These are phyloP conservation scores for Malassezia vespertilionis DNA, from an alignment of 1,284 basidiomycete species.

Conservation along the genomic window DNA sequence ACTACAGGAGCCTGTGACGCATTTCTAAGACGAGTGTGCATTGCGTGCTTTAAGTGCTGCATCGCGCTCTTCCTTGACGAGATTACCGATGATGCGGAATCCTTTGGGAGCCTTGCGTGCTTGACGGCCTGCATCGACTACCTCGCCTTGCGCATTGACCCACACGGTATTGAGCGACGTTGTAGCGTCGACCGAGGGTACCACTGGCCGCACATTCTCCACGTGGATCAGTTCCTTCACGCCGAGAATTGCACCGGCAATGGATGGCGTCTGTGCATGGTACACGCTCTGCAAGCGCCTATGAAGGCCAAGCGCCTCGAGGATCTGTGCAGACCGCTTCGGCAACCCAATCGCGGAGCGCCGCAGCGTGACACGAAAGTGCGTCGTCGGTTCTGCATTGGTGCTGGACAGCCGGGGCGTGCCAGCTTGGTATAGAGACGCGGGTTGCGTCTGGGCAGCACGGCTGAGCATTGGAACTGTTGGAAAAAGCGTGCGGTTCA, in stretches of 20 bases:
- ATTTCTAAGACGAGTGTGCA: no score
- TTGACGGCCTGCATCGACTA: slow-evolving; percentile 40
- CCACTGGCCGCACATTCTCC: slow-evolving; percentile 57
- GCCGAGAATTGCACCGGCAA: slow-evolving; percentile 67
- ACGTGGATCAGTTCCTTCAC: slow-evolving; percentile 80
- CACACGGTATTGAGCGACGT: slow-evolving; percentile 31
- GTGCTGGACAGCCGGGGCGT: slow-evolving; percentile 4
- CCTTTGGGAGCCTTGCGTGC: slow-evolving; percentile 41
- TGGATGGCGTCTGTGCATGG: slow-evolving; percentile 60
- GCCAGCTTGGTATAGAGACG: neutral
- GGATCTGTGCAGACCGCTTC: slow-evolving; percentile 59
- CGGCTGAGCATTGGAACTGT: neutral
- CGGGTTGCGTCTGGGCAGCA: neutral
- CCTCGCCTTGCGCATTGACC: slow-evolving; percentile 39
- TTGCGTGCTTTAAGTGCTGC: slow-evolving; percentile 6
- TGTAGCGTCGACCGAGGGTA: slow-evolving; percentile 8
- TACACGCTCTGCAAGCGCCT: slow-evolving; percentile 70
- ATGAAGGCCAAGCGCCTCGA: slow-evolving; percentile 65
- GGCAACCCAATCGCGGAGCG: slow-evolving; percentile 72
- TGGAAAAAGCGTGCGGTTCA: no score
- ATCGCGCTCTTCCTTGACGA: slow-evolving; percentile 35
- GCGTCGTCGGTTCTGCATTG: slow-evolving; percentile 51
- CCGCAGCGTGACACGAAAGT: slow-evolving; percentile 71
- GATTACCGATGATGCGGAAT: slow-evolving; percentile 41
- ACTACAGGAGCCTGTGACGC: no score